Conservation (phyloP, 202 grass and related monocot genomes). For the Musa balbisiana region DNA sequence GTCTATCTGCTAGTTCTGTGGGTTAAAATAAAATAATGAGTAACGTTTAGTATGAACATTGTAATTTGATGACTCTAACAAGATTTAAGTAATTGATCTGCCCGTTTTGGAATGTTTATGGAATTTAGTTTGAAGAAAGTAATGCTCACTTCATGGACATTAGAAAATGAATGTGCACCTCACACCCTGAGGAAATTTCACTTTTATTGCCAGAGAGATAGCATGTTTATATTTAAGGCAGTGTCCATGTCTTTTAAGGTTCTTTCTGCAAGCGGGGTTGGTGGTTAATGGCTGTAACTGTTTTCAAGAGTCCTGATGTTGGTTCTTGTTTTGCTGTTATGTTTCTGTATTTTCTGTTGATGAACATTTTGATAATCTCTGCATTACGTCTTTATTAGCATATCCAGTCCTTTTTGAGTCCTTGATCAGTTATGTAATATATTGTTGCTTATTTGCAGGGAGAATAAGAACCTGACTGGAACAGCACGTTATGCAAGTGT, state of each 20-base stretch:
- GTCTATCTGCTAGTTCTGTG: no score
- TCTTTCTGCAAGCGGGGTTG: background rate
- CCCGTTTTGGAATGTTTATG: no score
- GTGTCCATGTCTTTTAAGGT: background rate
- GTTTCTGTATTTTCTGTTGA: background rate
- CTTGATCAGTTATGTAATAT: background rate
- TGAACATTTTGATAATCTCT: background rate
- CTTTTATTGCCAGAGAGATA: background rate
- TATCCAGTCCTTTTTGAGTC: background rate
- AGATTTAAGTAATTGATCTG: no score
- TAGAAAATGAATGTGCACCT: no score
- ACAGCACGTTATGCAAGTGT: slow-evolving; percentile 3
- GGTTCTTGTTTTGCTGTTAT: background rate
- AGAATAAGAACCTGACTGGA: slow-evolving; percentile 1
- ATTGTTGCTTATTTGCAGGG: background rate
- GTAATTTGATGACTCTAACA: no score
- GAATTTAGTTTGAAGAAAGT: no score
- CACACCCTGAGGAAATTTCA: background rate
- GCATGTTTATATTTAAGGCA: no score
- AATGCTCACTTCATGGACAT: no score
- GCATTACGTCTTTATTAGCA: background rate
- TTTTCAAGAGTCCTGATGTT: background rate
- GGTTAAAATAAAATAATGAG: no score
- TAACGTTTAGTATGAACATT: no score
- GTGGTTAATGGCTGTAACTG: background rate